A percentile compares a stretch with the other conserved stretches of the same genome.
phyloP scores from a whole-genome alignment of 257 asterid genomes.

The Rubia yunnanensis region DNA sequence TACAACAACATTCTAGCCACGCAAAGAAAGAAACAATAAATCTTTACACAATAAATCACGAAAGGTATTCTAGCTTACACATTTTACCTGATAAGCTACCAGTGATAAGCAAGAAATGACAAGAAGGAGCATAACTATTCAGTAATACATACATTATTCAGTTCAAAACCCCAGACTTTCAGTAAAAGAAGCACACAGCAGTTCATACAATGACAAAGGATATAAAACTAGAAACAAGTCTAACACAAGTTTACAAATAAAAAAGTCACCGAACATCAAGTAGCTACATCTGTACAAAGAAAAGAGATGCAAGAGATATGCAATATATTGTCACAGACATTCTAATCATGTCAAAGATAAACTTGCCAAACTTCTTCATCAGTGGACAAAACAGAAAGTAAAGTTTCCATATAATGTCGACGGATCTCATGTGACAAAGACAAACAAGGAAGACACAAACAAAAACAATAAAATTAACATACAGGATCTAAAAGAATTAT shows the following conservation, averaged over 20 bases:
- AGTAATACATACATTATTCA: background rate
- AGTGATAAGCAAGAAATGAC: background rate
- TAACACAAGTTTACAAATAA: background rate
- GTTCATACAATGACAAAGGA: background rate
- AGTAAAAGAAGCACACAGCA: background rate
- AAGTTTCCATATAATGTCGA: background rate
- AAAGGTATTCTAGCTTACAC: background rate
- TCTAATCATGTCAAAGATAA: background rate
- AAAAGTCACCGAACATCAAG: background rate
- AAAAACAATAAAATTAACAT: background rate
- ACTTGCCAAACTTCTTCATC: background rate
- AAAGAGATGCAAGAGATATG: background rate
- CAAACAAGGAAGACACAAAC: background rate
- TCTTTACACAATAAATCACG: background rate
- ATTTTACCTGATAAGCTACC: background rate
- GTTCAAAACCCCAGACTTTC: background rate
- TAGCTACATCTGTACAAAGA: background rate
- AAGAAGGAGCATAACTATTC: background rate
- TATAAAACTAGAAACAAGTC: background rate
- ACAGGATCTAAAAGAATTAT: background rate
- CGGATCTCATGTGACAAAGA: background rate
- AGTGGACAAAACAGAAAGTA: background rate
- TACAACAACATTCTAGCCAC: conserved; percentile 59
- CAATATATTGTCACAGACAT: background rate
- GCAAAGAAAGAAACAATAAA: conserved; percentile 7